Conservation (phyloP, 352 stramenopile species). For the Phytophthora agathidicida region DNA sequence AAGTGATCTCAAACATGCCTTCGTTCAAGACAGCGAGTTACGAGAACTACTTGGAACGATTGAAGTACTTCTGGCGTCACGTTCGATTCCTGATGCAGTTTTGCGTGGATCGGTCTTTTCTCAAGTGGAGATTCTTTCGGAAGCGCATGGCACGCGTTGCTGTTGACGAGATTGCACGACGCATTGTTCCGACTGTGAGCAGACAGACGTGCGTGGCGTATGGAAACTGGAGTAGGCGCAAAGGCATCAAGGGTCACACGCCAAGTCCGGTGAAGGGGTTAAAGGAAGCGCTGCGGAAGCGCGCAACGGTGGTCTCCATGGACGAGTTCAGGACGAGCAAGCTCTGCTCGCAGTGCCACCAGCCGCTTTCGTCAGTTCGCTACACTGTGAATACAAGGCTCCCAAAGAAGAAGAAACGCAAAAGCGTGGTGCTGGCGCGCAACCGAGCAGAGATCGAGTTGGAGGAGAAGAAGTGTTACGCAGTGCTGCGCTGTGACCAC, state of each 20-base stretch:
- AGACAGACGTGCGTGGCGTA: too few species aligned
- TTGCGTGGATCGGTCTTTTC: slow-evolving; percentile 3
- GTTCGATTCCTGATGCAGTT: too few species aligned
- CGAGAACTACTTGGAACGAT: too few species aligned
- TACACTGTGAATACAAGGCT: slow-evolving; percentile 14
- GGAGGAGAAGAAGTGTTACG: slow-evolving; percentile 13
- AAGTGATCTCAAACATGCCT: background rate
- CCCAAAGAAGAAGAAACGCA: slow-evolving; percentile 7
- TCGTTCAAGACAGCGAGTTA: too few species aligned
- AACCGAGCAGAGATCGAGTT: slow-evolving; percentile 6
- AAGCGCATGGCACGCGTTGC: slow-evolving; percentile 6
- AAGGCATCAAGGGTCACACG: slow-evolving; percentile 21
- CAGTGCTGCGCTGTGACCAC: slow-evolving; percentile 10
- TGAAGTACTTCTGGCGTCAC: too few species aligned
- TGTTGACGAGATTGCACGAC: too few species aligned
- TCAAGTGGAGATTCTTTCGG: slow-evolving; percentile 20
- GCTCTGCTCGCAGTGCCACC: slow-evolving; percentile 31
- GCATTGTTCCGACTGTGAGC: too few species aligned
- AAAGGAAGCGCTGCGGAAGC: slow-evolving; percentile 16
- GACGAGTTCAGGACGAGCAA: slow-evolving; percentile 37
- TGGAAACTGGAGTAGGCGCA: too few species aligned
- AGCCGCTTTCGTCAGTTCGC: slow-evolving; percentile 11
- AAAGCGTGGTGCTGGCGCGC: slow-evolving; percentile 2
- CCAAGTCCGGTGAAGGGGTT: slow-evolving; percentile 26
- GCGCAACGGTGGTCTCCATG: slow-evolving; percentile 28